These are phyloP conservation scores for Colletotrichum siamense DNA, from an alignment of 2,329 filamentous ascomycete species.

Conservation along the genomic window DNA sequence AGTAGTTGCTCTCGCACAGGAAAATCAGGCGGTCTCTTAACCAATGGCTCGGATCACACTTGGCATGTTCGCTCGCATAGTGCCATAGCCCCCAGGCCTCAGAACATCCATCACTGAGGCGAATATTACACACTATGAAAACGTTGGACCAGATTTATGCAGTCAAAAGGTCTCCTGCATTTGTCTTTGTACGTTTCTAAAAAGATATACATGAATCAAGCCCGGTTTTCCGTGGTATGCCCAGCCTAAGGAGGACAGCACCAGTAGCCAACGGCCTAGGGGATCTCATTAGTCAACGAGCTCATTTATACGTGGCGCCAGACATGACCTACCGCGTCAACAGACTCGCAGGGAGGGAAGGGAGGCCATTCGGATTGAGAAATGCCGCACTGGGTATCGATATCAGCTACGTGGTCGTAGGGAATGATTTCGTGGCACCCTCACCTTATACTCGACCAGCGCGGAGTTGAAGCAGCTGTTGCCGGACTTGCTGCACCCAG, in stretches of 20 bases:
- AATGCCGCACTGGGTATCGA: not conserved
- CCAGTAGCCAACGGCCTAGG: not conserved
- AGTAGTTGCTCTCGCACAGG: too few species aligned
- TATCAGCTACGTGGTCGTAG: not conserved
- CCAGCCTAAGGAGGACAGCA: not conserved
- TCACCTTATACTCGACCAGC: not conserved
- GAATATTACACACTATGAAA: not conserved
- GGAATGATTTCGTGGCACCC: fast-evolving
- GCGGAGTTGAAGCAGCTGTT: not conserved
- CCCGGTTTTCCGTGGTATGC: fast-evolving
- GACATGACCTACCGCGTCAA: not conserved
- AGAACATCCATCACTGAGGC: not conserved
- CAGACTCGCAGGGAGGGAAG: not conserved
- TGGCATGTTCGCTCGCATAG: not conserved
- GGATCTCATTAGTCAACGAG: not conserved
- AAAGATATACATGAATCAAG: not conserved
- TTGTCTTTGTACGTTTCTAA: not conserved
- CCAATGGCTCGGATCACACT: not conserved
- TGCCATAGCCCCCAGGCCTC: fast-evolving
- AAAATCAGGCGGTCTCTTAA: not conserved
- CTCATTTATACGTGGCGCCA: too few species aligned
- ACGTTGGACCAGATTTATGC: not conserved
- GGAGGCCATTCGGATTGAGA: not conserved
- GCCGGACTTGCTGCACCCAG: not conserved
- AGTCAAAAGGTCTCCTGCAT: fast-evolving